Conservation (phyloP, 129 eudicot genomes). For the Escallonia herrerae region DNA sequence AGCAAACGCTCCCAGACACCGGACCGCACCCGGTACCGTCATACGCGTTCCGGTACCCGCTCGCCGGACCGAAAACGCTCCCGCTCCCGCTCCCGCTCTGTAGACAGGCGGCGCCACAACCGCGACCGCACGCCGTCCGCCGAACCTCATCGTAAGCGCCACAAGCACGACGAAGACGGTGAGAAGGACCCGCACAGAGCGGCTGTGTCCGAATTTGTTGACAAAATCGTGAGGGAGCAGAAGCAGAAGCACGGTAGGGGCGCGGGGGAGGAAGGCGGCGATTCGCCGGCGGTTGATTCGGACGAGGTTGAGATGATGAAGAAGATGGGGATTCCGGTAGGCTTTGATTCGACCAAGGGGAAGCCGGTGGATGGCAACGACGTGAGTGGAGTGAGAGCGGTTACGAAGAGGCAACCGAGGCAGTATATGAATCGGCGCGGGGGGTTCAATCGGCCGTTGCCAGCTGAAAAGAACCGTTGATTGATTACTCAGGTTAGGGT, state of each 20-base stretch:
- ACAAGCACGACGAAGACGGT: constrained; percentile 44
- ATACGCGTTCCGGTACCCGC: constrained; percentile 67
- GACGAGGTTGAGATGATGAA: constrained; percentile 94
- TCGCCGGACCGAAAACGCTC: constrained; percentile 37
- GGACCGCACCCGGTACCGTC: constrained; percentile 62
- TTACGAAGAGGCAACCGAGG: constrained; percentile 85
- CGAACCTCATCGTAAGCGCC: constrained; percentile 53
- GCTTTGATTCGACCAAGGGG: constrained; percentile 95
- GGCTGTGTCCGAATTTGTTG: constrained; percentile 56
- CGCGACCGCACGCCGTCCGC: constrained; percentile 45
- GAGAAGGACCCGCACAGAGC: constrained; percentile 17
- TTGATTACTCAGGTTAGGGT: constrained; percentile 30
- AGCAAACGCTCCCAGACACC: constrained; percentile 56
- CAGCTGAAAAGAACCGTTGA: constrained; percentile 82
- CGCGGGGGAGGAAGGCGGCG: constrained; percentile 22
- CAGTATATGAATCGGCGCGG: constrained; percentile 98
- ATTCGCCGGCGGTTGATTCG: constrained; percentile 39
- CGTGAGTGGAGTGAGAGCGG: constrained; percentile 76
- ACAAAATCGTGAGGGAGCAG: constrained; percentile 55
- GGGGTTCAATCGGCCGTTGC: constrained; percentile 93
- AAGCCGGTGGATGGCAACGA: constrained; percentile 87
- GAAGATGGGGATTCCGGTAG: constrained; percentile 89
- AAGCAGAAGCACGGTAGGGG: constrained; percentile 34
- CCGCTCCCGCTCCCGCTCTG: constrained; percentile 40
- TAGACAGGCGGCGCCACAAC: constrained; percentile 35